These are phyloP conservation scores for Tolypocladium pustulatum DNA, from an alignment of 2,329 filamentous ascomycete genomes.

Conservation along the genomic window DNA sequence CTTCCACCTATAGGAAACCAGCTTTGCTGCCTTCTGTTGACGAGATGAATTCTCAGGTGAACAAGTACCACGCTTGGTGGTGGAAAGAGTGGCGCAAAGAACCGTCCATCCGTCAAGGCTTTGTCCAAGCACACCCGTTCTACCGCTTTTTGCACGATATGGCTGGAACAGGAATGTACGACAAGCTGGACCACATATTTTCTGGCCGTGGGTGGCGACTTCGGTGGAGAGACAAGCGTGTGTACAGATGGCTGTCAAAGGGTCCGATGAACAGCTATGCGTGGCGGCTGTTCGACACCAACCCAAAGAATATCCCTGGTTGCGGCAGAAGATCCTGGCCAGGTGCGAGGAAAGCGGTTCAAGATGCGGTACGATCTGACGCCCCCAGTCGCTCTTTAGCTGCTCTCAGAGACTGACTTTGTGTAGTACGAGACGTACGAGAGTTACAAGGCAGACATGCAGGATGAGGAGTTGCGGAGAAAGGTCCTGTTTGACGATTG, in stretches of 20 bases:
- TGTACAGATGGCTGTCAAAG: constrained; percentile 13
- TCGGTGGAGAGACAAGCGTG: constrained; percentile 12
- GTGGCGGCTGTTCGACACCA: constrained; percentile 17
- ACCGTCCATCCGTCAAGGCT: constrained; percentile 9
- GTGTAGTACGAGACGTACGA: not conserved
- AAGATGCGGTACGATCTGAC: constrained; percentile 9
- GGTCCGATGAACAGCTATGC: constrained; percentile 15
- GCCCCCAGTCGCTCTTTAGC: not conserved
- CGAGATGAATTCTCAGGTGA: constrained; percentile 14
- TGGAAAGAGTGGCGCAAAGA: constrained; percentile 11
- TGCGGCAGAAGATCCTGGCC: constrained; percentile 13
- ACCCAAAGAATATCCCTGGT: constrained; percentile 12
- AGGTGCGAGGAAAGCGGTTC: constrained; percentile 10
- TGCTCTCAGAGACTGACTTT: not conserved
- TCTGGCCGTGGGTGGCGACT: constrained; percentile 11
- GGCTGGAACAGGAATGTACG: constrained; percentile 15
- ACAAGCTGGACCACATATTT: constrained; percentile 13
- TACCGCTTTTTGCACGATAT: constrained; percentile 14
- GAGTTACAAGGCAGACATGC: not conserved
- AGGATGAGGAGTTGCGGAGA: not conserved
- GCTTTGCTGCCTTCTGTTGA: constrained; percentile 9
- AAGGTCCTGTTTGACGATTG: not conserved
- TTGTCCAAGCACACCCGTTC: constrained; percentile 11
- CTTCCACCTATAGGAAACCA: constrained; percentile 8
- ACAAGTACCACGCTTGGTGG: constrained; percentile 17